phyloP scores from a whole-genome alignment of 1,139 yeast species.

The Suhomyces panamericanus region DNA sequence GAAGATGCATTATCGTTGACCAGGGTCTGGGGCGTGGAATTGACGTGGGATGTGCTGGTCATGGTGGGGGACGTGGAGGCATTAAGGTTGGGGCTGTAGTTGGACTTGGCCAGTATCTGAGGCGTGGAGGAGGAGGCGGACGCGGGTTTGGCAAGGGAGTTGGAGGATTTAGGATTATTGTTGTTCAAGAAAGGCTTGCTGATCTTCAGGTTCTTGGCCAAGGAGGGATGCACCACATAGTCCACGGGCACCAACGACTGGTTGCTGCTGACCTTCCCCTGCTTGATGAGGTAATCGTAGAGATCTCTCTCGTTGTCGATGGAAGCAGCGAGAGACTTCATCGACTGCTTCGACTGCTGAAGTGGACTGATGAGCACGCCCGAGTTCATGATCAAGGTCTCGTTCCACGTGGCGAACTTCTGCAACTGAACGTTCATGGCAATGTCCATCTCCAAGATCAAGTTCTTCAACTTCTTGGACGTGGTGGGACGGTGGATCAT shows the following conservation, averaged over 20 bases:
- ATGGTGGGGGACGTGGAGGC: slow-evolving; percentile 1
- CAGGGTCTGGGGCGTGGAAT: slow-evolving; percentile 2
- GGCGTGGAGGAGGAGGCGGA: neutral
- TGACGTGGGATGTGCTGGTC: neutral
- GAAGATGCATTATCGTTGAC: slow-evolving; percentile 1
- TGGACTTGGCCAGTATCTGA: neutral
- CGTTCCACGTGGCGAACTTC: slow-evolving; percentile 85
- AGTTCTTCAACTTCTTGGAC: slow-evolving; percentile 69
- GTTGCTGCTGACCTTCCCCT: slow-evolving; percentile 40
- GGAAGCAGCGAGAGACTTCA: slow-evolving; percentile 73
- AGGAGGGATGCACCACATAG: slow-evolving; percentile 75
- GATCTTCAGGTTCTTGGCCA: slow-evolving; percentile 34
- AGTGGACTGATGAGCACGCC: slow-evolving; percentile 84
- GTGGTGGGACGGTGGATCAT: slow-evolving; percentile 75
- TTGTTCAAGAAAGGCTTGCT: slow-evolving; percentile 44
- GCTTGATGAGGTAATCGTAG: slow-evolving; percentile 61
- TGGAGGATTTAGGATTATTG: slow-evolving; percentile 3
- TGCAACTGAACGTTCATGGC: slow-evolving; percentile 87
- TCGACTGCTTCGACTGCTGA: slow-evolving; percentile 45
- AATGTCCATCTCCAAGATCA: slow-evolving; percentile 82
- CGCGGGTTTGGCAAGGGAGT: neutral
- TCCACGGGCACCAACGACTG: slow-evolving; percentile 59
- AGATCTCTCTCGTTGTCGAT: slow-evolving; percentile 83
- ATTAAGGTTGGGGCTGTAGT: neutral
- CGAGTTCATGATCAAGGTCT: slow-evolving; percentile 76